Base-by-base conservation (phyloP, 2,329 filamentous ascomycete species). In the Venturia aucupariae region DNA sequence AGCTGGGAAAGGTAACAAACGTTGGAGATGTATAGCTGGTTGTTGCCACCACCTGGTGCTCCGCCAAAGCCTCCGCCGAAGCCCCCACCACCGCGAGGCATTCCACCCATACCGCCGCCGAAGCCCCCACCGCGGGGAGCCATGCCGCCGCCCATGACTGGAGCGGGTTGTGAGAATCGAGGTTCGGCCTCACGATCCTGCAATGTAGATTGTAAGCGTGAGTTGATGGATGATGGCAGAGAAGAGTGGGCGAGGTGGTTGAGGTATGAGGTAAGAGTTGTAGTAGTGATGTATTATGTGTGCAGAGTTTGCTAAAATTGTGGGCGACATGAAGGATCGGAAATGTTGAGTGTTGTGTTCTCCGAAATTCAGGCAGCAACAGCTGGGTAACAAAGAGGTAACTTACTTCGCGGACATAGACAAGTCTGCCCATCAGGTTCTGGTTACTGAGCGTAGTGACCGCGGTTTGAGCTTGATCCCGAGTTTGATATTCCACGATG, bases 401-500 rank as follows among this genome's bases (percentile, higher is more conserved):
- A 68, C 75, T 67, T 84, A 95, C 92, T 85, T 99, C 94, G 79
- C 94, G 90, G 77, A 99, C 94, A 77, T 99, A 99, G 76, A 99
- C 92, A 72, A 99, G 89, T 78, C 94, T 88, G 66, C 94, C 94
- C 93, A 97, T 97, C 67, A 99, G 83, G 77, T 95, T 97, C 80
- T 97, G 93, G 82, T 99, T 99, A 86, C 92, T 97, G 80, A 99
- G 90, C 75, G 92, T 94, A 78, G 90, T 88, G 81, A 99, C 94
- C 75, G 94, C 94, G 78, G 91, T 89, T 79, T 97, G 94, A 76
- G 94, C 94, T 89, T 99, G 92, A 75, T 99, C 94, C 86, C 92
- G 90, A 74, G 93, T 97, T 78, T 92, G 92, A 87, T 99, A 99
- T 89, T 99, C 94, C 88, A 99, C 94, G 90, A 99, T 99, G 83